phyloP scores from a whole-genome alignment of 2,329 filamentous ascomycete species.

The Leptosphaerulina australis region DNA sequence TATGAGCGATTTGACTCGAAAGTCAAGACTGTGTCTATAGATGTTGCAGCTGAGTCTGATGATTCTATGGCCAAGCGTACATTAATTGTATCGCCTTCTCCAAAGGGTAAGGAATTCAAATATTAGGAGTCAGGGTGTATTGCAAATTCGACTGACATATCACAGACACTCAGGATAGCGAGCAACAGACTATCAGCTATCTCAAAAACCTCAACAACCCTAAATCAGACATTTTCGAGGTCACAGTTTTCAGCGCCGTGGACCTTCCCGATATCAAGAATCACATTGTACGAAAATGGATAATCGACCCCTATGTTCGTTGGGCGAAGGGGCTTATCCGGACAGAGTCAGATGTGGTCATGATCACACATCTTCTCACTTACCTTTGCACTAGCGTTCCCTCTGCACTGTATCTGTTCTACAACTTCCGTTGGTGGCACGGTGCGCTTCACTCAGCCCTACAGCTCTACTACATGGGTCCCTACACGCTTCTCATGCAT shows the following conservation, averaged over 20 bases:
- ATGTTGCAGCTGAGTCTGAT: conserved; percentile 32
- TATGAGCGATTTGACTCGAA: conserved; percentile 28
- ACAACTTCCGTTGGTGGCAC: conserved; percentile 70
- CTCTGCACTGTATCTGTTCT: conserved; percentile 69
- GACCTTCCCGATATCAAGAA: conserved; percentile 56
- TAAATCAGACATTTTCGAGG: conserved; percentile 56
- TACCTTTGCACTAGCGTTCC: conserved; percentile 74
- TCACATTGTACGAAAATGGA: conserved; percentile 50
- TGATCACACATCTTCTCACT: conserved; percentile 75
- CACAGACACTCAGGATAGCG: conserved; percentile 38
- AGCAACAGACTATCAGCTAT: conserved; percentile 50
- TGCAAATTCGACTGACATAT: background rate
- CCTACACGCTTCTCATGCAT: conserved; percentile 82
- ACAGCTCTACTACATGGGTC: conserved; percentile 71
- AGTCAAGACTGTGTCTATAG: conserved; percentile 1
- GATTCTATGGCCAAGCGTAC: conserved; percentile 35
- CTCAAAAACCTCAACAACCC: conserved; percentile 59
- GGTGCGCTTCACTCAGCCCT: conserved; percentile 69
- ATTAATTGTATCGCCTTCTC: conserved; percentile 36
- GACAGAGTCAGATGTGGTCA: conserved; percentile 73
- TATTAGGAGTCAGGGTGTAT: no score
- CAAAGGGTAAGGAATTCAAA: conserved; percentile 31
- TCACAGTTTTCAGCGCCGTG: conserved; percentile 61
- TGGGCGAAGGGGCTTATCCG: conserved; percentile 65
- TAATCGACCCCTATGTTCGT: conserved; percentile 65